Percentiles rank a stretch among this genome's conserved stretches.
phyloP scores from a whole-genome alignment of 805 yeast genomes.

The Ogataea salicorniae region DNA sequence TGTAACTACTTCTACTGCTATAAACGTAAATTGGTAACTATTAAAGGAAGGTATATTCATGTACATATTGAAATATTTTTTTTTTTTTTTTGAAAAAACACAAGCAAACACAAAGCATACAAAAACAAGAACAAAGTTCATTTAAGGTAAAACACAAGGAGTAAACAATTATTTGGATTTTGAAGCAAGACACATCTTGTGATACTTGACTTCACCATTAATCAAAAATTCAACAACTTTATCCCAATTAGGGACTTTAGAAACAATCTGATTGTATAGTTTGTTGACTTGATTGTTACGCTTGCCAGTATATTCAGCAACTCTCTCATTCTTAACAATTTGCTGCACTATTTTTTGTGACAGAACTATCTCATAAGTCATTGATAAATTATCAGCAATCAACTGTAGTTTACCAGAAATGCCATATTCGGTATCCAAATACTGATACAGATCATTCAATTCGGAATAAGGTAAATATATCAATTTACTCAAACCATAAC shows the following conservation, averaged over 20 bases:
- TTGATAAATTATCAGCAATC: too few species aligned
- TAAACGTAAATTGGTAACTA: too few species aligned
- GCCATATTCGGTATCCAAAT: background rate
- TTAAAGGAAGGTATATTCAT: background rate
- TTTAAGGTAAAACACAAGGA: background rate
- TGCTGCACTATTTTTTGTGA: background rate
- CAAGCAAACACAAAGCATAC: too few species aligned
- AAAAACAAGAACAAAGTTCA: background rate
- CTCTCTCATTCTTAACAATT: background rate
- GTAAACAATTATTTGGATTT: background rate
- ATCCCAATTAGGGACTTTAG: background rate
- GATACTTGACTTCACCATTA: conserved; percentile 14
- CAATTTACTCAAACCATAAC: conserved; percentile 49
- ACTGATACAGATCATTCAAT: background rate
- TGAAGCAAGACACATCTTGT: conserved; percentile 20
- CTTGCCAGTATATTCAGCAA: too few species aligned
- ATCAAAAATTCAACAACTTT: conserved; percentile 2
- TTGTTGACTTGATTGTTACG: too few species aligned
- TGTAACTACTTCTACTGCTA: too few species aligned
- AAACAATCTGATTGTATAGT: background rate
- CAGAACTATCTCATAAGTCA: background rate
- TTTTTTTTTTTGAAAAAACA: too few species aligned
- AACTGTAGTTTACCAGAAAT: conserved; percentile 1
- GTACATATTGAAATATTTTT: background rate
- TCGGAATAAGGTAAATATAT: conserved; percentile 31